Percentiles rank a stretch among this genome's conserved stretches.
Evolutionary conservation across 805 yeast species (phyloP).

Genomic region (Yarrowia alimentaria): DNA sequence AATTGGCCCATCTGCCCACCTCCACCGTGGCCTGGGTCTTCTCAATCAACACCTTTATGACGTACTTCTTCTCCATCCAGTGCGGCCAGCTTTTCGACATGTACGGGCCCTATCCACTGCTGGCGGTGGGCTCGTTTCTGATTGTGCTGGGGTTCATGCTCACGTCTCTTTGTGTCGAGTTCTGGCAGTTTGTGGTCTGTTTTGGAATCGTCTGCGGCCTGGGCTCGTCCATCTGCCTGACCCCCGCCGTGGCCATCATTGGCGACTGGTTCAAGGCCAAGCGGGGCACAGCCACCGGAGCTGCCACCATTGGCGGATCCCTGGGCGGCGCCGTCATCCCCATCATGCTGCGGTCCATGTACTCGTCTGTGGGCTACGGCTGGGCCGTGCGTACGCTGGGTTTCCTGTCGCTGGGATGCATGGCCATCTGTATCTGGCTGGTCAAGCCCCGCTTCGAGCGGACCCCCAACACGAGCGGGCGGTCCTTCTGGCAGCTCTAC

Average conservation of each 20-base stretch:
- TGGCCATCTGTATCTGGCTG: slow-evolving; percentile 41
- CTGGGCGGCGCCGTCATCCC: slow-evolving; percentile 59
- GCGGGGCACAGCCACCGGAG: slow-evolving; percentile 56
- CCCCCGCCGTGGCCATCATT: slow-evolving; percentile 60
- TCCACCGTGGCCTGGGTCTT: slow-evolving; percentile 64
- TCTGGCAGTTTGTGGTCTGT: slow-evolving; percentile 61
- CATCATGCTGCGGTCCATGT: slow-evolving; percentile 51
- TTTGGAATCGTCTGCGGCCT: slow-evolving; percentile 57
- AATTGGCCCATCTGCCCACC: slow-evolving; percentile 47
- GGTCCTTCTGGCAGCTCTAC: slow-evolving; percentile 15
- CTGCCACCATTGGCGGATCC: slow-evolving; percentile 56
- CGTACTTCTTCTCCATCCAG: slow-evolving; percentile 50
- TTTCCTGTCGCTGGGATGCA: slow-evolving; percentile 47
- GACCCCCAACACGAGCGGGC: slow-evolving; percentile 27
- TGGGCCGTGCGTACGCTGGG: slow-evolving; percentile 62
- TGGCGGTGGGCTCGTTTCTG: slow-evolving; percentile 47
- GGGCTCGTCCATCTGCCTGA: slow-evolving; percentile 59
- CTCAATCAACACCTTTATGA: slow-evolving; percentile 52
- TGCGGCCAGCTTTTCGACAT: slow-evolving; percentile 63
- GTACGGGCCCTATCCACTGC: slow-evolving; percentile 50
- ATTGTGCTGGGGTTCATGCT: slow-evolving; percentile 56
- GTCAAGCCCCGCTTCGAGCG: slow-evolving; percentile 46
- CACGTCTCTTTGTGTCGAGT: slow-evolving; percentile 51
- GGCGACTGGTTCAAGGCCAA: slow-evolving; percentile 64
- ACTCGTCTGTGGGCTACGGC: slow-evolving; percentile 51